Evolutionary conservation across 2,329 filamentous ascomycete genomes (phyloP).

Genomic region (Penicillium concentricum): DNA sequence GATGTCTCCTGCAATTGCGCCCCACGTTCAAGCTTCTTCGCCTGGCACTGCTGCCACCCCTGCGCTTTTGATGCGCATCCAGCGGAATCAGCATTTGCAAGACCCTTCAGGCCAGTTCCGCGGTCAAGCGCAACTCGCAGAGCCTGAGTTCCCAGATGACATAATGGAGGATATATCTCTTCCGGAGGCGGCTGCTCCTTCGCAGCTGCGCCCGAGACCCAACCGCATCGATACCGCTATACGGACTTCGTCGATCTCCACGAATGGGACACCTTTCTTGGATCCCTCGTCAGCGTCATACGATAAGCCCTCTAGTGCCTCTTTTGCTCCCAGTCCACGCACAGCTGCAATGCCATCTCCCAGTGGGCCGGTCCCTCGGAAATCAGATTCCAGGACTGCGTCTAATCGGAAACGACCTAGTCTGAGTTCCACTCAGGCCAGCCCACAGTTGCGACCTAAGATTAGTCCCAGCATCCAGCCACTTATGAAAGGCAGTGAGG

Average conservation of each 20-base stretch:
- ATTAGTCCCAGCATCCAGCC: slow-evolving; percentile 96
- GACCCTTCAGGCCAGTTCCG: slow-evolving; percentile 38
- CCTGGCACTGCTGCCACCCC: slow-evolving; percentile 70
- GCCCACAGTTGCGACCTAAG: slow-evolving; percentile 79
- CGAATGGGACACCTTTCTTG: slow-evolving; percentile 58
- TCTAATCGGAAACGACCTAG: slow-evolving; percentile 65
- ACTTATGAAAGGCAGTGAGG: slow-evolving; percentile 68
- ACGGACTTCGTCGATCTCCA: slow-evolving; percentile 57
- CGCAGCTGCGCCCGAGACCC: slow-evolving; percentile 45
- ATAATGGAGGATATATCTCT: slow-evolving; percentile 67
- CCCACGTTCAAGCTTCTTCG: slow-evolving; percentile 29
- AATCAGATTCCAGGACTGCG: slow-evolving; percentile 50
- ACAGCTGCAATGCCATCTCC: slow-evolving; percentile 54
- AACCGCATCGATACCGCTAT: slow-evolving; percentile 51
- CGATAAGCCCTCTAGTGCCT: slow-evolving; percentile 28
- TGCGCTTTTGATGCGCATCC: slow-evolving; percentile 80
- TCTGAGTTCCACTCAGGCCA: slow-evolving; percentile 71
- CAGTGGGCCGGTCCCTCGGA: slow-evolving; percentile 42
- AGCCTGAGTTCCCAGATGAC: slow-evolving; percentile 50
- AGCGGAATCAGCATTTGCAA: slow-evolving; percentile 47
- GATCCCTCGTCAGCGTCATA: slow-evolving; percentile 37
- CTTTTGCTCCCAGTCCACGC: slow-evolving; percentile 53
- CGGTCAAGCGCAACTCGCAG: slow-evolving; percentile 34
- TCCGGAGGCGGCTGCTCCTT: slow-evolving; percentile 66
- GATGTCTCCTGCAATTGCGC: slow-evolving; percentile 41